A percentile compares a stretch with the other conserved stretches of the same genome.
Evolutionary conservation across 2,329 filamentous ascomycete genomes (phyloP).

Genomic region (Falciphora oryzae): DNA sequence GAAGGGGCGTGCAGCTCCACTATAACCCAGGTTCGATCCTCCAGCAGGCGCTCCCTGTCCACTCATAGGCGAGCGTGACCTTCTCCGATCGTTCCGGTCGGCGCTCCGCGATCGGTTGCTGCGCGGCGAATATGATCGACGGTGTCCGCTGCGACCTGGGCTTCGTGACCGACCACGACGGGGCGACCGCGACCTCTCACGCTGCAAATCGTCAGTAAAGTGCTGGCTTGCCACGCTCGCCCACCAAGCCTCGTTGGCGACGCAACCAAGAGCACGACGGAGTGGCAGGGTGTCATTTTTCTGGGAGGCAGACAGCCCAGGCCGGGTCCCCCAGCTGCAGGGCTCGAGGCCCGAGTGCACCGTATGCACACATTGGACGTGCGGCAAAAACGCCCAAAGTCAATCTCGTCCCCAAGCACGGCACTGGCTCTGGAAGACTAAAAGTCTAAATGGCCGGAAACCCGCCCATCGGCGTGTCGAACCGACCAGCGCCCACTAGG

Average conservation of each 20-base stretch:
- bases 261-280: neutral
- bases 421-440: neutral
- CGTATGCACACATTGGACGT: neutral
- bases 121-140: conserved; percentile 73
- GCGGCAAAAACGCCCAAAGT: neutral
- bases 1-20: conserved; percentile 66
- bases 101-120: conserved; percentile 71
- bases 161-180: conserved; percentile 79
- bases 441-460: neutral
- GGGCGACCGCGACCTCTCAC: conserved; percentile 77
- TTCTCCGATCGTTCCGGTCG: conserved; percentile 65
- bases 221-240: conserved; percentile 1
- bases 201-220: conserved; percentile 45
- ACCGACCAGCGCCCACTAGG: neutral
- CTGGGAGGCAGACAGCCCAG: neutral
- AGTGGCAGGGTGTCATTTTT: neutral
- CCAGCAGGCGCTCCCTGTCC: conserved; percentile 62
- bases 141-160: conserved; percentile 61
- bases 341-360: neutral
- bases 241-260: neutral
- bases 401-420: neutral
- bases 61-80: conserved; percentile 84
- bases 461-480: neutral
- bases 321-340: neutral
- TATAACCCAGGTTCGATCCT: conserved; percentile 63